Conservation (phyloP, 1,139 yeast species). For the Yueomyces sp. region DNA sequence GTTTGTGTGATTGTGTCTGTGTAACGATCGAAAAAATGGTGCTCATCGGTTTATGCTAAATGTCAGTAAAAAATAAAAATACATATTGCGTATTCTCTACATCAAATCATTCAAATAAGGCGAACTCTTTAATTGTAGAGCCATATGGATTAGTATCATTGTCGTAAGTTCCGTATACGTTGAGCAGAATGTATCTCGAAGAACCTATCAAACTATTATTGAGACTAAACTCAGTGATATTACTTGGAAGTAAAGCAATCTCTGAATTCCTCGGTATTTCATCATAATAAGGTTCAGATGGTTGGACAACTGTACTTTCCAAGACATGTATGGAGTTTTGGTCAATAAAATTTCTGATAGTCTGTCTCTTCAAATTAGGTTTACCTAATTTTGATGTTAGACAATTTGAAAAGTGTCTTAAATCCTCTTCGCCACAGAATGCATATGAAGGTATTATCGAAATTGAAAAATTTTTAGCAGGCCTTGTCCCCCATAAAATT, state of each 20-base stretch:
- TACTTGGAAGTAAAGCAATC: conserved; percentile 34
- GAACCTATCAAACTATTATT: conserved; percentile 7
- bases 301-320: conserved; percentile 25
- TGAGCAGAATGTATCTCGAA: conserved; percentile 34
- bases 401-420: conserved; percentile 10
- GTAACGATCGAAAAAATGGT: too few relatives aligned
- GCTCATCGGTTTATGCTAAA: too few relatives aligned
- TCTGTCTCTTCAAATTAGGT: conserved; percentile 7
- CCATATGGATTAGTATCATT: conserved; percentile 35
- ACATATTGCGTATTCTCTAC: too few relatives aligned
- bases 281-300: conserved; percentile 34
- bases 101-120: too few relatives aligned
- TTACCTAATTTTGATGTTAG: conserved; percentile 12
- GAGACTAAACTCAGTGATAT: conserved; percentile 32
- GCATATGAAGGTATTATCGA: conserved; percentile 18
- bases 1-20: too few relatives aligned
- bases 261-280: conserved; percentile 19
- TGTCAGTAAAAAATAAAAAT: too few relatives aligned
- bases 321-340: conserved; percentile 27
- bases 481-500: conserved; percentile 35
- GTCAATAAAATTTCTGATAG: conserved; percentile 21
- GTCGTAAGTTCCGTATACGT: conserved; percentile 37
- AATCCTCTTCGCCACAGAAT: conserved; percentile 5
- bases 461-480: conserved; percentile 28
- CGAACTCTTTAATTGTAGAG: conserved; percentile 39